Conservation (phyloP, 768 basidiomycete genomes). For the Auricularia cornea region DNA sequence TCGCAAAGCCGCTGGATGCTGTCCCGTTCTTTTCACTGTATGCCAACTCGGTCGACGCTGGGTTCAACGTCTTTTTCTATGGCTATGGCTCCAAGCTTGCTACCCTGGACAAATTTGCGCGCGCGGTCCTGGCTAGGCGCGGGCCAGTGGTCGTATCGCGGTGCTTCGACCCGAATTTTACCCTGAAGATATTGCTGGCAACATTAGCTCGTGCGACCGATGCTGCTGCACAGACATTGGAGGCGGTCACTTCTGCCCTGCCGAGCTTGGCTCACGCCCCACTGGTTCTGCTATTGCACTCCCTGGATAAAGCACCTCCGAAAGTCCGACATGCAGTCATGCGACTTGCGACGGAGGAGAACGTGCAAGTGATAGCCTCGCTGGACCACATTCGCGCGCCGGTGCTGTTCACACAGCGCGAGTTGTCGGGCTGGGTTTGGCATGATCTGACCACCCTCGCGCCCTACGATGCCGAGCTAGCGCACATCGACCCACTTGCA, state of each 20-base stretch:
- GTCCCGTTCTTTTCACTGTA: constrained; percentile 48
- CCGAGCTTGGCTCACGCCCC: constrained; percentile 39
- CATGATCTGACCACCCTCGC: constrained; percentile 84
- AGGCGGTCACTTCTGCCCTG: constrained; percentile 28
- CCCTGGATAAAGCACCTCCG: not conserved
- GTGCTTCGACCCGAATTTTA: constrained; percentile 62
- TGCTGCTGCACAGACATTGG: constrained; percentile 27
- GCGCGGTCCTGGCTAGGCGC: constrained; percentile 38
- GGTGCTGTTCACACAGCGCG: constrained; percentile 65
- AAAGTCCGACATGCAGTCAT: constrained; percentile 76
- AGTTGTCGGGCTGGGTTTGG: constrained; percentile 67
- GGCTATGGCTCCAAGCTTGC: constrained; percentile 83
- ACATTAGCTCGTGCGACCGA: constrained; percentile 47
- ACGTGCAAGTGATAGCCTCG: constrained; percentile 76
- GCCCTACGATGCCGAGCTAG: constrained; percentile 73
- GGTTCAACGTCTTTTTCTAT: constrained; percentile 84
- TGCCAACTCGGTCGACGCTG: constrained; percentile 62
- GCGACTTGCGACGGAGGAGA: constrained; percentile 64
- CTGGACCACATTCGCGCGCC: constrained; percentile 83
- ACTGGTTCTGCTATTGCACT: constrained; percentile 74
- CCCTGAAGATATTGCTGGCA: constrained; percentile 57
- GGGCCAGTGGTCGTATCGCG: constrained; percentile 76
- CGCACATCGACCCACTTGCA: constrained; percentile 42
- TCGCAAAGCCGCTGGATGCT: constrained; percentile 23
- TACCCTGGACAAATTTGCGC: constrained; percentile 68